A percentile compares a stretch with the other conserved stretches of the same genome.
Conservation (phyloP, 495 filamentous ascomycete species). For the Neurospora sp. region DNA sequence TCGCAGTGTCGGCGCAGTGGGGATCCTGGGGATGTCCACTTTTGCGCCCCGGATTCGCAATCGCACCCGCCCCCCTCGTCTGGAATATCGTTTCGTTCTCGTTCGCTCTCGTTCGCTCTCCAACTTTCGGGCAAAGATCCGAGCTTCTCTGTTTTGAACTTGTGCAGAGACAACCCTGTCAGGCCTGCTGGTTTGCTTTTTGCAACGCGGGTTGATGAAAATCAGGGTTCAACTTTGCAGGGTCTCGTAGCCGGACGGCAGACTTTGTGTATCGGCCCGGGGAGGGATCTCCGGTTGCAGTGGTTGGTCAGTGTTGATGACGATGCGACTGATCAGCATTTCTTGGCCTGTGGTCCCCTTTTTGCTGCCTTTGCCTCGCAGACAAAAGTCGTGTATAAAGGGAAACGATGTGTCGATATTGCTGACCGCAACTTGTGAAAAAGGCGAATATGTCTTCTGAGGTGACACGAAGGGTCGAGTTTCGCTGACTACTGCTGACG, state of each 20-base stretch:
- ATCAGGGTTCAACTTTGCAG: neutral
- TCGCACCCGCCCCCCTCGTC: neutral
- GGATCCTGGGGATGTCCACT: neutral
- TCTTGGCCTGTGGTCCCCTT: neutral
- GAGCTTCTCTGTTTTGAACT: neutral
- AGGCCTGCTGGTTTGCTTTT: neutral
- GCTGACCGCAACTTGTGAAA: neutral
- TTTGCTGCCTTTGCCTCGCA: neutral
- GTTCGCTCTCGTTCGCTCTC: neutral
- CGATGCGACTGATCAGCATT: neutral
- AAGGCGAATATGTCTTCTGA: neutral
- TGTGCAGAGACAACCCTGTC: neutral
- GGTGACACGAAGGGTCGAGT: neutral
- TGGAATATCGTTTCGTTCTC: neutral
- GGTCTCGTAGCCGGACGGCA: neutral
- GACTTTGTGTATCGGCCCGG: neutral
- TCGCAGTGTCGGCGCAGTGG: neutral
- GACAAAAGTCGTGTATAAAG: neutral
- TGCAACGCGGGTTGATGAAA: neutral
- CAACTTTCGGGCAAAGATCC: neutral
- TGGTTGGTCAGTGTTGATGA: neutral
- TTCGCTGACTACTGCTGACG: neutral
- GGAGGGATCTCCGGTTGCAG: neutral
- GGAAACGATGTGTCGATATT: neutral
- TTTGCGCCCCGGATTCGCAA: neutral